Evolutionary conservation across 2,329 filamentous ascomycete genomes (phyloP).

Genomic region (Sporothrix mexicana): DNA sequence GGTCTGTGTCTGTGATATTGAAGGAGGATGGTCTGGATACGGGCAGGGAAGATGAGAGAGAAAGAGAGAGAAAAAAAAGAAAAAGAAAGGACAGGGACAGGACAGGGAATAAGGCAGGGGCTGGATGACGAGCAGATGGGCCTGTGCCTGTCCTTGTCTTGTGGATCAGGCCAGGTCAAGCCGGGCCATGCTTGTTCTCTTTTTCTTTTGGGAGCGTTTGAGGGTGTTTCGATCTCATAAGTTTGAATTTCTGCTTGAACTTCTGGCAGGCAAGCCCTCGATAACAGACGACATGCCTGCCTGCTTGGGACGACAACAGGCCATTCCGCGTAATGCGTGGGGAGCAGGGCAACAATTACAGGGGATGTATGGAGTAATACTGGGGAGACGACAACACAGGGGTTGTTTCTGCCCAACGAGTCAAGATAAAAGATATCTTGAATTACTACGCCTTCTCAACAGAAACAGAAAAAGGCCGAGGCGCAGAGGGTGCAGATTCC

Average conservation of each 20-base stretch:
- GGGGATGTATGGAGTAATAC: neutral
- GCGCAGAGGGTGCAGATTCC: neutral
- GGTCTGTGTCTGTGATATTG: constrained; percentile 20
- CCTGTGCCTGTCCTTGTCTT: constrained; percentile 1
- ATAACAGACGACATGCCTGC: constrained; percentile 10
- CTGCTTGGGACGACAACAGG: neutral
- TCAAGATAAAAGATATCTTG: neutral
- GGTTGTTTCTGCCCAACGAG: neutral
- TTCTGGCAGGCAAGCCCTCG: no score
- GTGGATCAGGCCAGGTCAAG: neutral
- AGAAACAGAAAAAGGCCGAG: neutral
- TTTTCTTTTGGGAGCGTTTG: neutral
- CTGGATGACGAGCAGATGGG: constrained; percentile 23
- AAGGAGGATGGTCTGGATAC: constrained; percentile 9
- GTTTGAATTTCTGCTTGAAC: neutral
- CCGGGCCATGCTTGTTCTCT: neutral
- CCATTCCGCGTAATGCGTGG: constrained; percentile 23
- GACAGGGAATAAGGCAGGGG: neutral
- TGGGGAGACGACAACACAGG: neutral
- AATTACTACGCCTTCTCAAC: neutral
- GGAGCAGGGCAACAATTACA: neutral
- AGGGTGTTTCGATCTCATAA: neutral
- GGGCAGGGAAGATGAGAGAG: neutral
- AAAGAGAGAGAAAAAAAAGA: no score
- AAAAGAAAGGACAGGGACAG: no score